Conservation (phyloP, 2,329 filamentous ascomycete genomes). For the Zasmidium angulare region DNA sequence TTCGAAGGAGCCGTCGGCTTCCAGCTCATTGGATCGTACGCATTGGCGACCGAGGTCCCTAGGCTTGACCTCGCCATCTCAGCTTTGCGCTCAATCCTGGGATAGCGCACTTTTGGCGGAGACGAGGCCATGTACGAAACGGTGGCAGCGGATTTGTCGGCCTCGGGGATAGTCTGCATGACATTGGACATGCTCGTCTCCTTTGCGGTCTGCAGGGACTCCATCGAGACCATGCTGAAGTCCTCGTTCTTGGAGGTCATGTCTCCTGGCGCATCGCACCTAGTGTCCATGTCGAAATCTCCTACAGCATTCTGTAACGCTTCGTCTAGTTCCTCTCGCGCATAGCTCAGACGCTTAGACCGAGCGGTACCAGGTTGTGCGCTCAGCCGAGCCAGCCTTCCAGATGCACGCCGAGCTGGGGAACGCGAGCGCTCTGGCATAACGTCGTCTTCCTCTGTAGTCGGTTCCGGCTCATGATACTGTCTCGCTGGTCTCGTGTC, state of each 20-base stretch:
- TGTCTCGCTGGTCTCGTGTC: conserved; percentile 10
- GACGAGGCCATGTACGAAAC: conserved; percentile 34
- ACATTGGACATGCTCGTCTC: conserved; percentile 21
- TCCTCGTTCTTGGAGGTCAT: conserved; percentile 49
- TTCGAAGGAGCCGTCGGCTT: conserved; percentile 18
- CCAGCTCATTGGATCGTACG: conserved; percentile 30
- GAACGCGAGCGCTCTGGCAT: conserved; percentile 11
- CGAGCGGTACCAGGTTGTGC: conserved; percentile 20
- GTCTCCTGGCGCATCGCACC: conserved; percentile 36
- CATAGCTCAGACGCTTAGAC: conserved; percentile 26
- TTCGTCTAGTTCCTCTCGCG: conserved; percentile 32
- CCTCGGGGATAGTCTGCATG: conserved; percentile 9
- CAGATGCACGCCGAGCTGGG: conserved; percentile 14
- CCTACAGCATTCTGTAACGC: conserved; percentile 32
- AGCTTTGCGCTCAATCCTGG: conserved; percentile 19
- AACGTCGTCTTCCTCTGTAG: background rate
- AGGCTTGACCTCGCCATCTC: conserved; percentile 11
- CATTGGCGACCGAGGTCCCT: background rate
- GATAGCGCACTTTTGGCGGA: conserved; percentile 29
- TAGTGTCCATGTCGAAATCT: background rate
- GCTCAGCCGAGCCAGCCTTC: conserved; percentile 15
- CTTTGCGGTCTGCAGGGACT: conserved; percentile 42
- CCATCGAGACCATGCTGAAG: conserved; percentile 53
- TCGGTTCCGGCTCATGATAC: conserved; percentile 3
- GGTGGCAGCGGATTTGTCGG: conserved; percentile 20